Base-by-base conservation (phyloP, 176 grass and related monocot species). In the Aegilops longissima region DNA sequence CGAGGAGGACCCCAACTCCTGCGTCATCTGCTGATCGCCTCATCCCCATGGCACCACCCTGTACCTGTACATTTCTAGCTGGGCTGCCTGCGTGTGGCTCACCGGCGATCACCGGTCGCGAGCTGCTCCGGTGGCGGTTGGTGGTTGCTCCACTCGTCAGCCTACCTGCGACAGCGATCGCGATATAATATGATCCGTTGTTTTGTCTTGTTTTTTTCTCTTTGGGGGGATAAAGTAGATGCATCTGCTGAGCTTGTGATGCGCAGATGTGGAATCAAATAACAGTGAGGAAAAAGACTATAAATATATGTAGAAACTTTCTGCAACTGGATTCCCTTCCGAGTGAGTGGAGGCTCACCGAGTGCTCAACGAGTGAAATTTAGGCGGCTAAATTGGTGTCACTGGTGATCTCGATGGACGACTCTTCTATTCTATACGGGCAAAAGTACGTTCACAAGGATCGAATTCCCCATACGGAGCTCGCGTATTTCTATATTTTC, bases 1-100 rank as follows among this genome's bases (percentile, higher is more conserved):
- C 40, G 96, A 98, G 73, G 96, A 95, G 80, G 71, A 98, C 75
- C 92, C 96, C 16, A 95, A 95, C 79, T 78, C 84, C 4, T 98
- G 96, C 81, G 90, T 94, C 56, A 89, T 98, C 56, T 92, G 88
- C 90, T 97, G 87, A 97, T 33, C 7, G 23, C 44, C 44, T 13
- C 10, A 47, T 47, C 44, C 44, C 45, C 45, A 49, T 14, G 38
- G 38, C 7, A 8, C 4, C 14, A 7, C 52, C 51, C 1, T 92
- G 83, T 84, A 45, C 38, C 0, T 92, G 83, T 84, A 45, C 39
- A 82, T 79, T 54, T 40, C 14, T 35, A 40, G 86, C 23, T 84
- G 18, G 13, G 31, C 71, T 52, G 9, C 25, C 33, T 6, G 34
- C 52, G 31, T 73, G 64, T 2, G 44, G 52, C 73, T 76, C 73